Evolutionary conservation across 2,329 filamentous ascomycete genomes (phyloP).

Genomic region (Curvularia lunata): DNA sequence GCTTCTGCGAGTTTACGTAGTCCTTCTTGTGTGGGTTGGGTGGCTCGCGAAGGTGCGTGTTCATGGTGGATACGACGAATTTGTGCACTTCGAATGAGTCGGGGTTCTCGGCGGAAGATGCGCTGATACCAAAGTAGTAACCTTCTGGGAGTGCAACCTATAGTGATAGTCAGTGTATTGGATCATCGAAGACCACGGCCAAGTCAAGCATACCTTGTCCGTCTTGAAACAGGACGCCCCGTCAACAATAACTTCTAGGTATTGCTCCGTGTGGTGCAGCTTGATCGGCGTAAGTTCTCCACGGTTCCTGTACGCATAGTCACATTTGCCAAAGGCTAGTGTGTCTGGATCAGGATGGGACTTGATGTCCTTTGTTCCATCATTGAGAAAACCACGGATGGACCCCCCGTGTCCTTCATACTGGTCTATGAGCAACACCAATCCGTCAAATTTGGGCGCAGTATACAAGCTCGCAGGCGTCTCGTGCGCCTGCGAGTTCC

Average conservation of each 20-base stretch:
- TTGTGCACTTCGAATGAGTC: conserved; percentile 96
- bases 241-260: conserved; percentile 82
- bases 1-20: conserved; percentile 42
- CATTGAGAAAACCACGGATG: conserved; percentile 91
- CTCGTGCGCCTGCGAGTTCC: conserved; percentile 69
- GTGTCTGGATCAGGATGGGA: conserved; percentile 78
- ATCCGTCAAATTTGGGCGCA: conserved; percentile 83
- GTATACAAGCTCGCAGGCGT: conserved; percentile 83
- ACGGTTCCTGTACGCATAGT: conserved; percentile 88
- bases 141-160: conserved; percentile 77
- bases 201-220: conserved; percentile 57
- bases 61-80: conserved; percentile 71
- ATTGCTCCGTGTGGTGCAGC: conserved; percentile 68
- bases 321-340: conserved; percentile 91
- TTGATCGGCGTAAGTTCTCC: conserved; percentile 82
- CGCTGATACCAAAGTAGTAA: conserved; percentile 86
- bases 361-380: conserved; percentile 81
- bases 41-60: conserved; percentile 45
- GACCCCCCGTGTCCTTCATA: conserved; percentile 80
- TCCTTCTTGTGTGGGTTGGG: conserved; percentile 30
- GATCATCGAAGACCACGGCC: neutral
- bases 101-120: conserved; percentile 85
- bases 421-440: conserved; percentile 84
- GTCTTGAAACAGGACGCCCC: conserved; percentile 82
- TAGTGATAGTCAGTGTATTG: conserved; percentile 8